Evolutionary conservation across 2,329 filamentous ascomycete species (phyloP).

Genomic region (Chalaropsis thielavioides): DNA sequence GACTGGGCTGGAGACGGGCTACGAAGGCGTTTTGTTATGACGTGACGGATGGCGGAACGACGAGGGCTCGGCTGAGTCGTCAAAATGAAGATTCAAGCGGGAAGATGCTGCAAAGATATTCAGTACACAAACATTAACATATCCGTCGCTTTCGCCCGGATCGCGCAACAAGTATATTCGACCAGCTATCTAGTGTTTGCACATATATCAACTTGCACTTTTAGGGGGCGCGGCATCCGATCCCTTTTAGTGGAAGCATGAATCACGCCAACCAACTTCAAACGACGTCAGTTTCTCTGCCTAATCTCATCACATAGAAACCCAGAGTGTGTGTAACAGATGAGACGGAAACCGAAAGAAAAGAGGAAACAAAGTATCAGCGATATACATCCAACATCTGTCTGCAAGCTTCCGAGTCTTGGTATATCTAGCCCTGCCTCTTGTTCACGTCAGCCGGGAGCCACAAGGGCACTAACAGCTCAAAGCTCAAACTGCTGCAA

Average conservation of each 20-base stretch:
- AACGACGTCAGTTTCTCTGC: constrained; percentile 1
- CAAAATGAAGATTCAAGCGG: too few species aligned
- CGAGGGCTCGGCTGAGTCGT: too few species aligned
- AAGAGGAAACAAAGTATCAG: too few species aligned
- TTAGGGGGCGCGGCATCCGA: background rate
- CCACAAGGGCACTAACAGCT: background rate
- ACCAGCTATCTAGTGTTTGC: background rate
- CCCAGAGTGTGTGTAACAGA: background rate
- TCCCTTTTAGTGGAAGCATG: background rate
- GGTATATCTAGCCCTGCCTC: background rate
- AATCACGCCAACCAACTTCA: background rate
- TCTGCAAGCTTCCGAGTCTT: background rate
- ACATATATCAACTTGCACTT: background rate
- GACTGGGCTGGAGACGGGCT: background rate
- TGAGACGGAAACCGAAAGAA: too few species aligned
- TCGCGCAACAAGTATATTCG: too few species aligned
- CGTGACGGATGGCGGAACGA: too few species aligned
- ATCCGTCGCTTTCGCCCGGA: too few species aligned
- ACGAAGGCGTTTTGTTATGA: background rate
- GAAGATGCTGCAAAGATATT: background rate
- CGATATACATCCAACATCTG: too few species aligned
- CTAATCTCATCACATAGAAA: background rate
- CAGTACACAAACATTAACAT: too few species aligned
- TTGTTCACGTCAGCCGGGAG: background rate
- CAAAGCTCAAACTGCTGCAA: background rate